Conservation (phyloP, 2,329 filamentous ascomycete genomes). For the Rhinocladiella mackenziei region DNA sequence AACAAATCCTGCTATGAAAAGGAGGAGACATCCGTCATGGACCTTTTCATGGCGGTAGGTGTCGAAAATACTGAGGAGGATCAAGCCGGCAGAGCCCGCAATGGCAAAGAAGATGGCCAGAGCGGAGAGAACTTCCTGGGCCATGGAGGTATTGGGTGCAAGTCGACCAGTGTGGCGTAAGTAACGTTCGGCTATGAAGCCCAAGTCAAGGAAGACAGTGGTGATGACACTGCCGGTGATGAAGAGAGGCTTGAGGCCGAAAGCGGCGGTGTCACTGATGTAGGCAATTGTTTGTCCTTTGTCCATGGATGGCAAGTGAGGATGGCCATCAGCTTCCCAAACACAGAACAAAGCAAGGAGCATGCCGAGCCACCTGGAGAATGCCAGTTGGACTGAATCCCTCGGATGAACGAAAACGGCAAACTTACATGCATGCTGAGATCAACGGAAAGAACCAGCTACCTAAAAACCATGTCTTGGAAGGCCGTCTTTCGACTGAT, state of each 20-base stretch:
- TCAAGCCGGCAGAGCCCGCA: slow-evolving; percentile 72
- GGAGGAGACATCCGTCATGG: slow-evolving; percentile 71
- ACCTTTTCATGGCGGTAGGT: slow-evolving; percentile 62
- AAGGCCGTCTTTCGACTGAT: too few species aligned
- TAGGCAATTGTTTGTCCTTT: slow-evolving; percentile 53
- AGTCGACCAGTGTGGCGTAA: slow-evolving; percentile 77
- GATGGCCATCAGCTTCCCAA: slow-evolving; percentile 53
- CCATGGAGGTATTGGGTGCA: slow-evolving; percentile 61
- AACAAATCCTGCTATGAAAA: slow-evolving; percentile 85
- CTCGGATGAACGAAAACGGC: background rate
- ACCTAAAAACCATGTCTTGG: slow-evolving; percentile 27
- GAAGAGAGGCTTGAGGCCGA: slow-evolving; percentile 58
- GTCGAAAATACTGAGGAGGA: slow-evolving; percentile 81
- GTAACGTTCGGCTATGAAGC: slow-evolving; percentile 78
- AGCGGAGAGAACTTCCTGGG: slow-evolving; percentile 33
- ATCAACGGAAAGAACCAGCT: slow-evolving; percentile 53
- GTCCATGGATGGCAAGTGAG: slow-evolving; percentile 52
- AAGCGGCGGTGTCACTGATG: slow-evolving; percentile 56
- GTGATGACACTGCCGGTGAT: slow-evolving; percentile 59
- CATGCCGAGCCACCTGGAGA: slow-evolving; percentile 51
- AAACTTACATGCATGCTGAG: slow-evolving; percentile 45
- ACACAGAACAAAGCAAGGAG: slow-evolving; percentile 57
- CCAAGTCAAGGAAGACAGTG: slow-evolving; percentile 73
- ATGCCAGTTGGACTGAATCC: background rate
- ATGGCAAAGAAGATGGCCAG: slow-evolving; percentile 53